Conservation (phyloP, 2,329 filamentous ascomycete species). For the Tolypocladium cylindrosporum region DNA sequence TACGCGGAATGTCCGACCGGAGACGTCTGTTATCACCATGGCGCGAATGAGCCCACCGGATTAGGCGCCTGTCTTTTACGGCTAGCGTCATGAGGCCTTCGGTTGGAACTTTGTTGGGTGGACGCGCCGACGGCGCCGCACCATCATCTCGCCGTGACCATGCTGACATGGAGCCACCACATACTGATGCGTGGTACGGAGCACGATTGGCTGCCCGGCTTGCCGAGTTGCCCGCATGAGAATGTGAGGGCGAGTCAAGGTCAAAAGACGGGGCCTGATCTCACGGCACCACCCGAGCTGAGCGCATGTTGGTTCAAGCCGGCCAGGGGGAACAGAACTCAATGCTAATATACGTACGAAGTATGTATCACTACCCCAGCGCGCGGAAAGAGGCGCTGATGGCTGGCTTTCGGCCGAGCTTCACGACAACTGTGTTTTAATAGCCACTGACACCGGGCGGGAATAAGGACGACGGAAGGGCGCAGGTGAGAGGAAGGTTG, state of each 20-base stretch:
- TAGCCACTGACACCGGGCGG: neutral
- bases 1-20: neutral
- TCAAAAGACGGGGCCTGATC: neutral
- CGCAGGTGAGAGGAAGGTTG: neutral
- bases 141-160: neutral
- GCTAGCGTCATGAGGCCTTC: neutral
- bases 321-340: no score
- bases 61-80: neutral
- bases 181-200: neutral
- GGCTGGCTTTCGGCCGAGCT: neutral
- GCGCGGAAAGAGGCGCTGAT: neutral
- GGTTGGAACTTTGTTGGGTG: neutral
- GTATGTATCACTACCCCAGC: no score
- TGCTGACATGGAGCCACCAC: neutral
- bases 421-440: no score
- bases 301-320: neutral
- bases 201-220: neutral
- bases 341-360: no score
- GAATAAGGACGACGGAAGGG: neutral
- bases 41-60: neutral
- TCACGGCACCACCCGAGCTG: neutral
- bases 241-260: neutral
- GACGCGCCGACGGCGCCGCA: neutral
- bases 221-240: neutral
- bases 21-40: neutral